Percentiles rank a stretch among this genome's conserved stretches.
These are phyloP conservation scores for Blastobotrys indianensis DNA, from an alignment of 1,139 yeast genomes.

Conservation along the genomic window DNA sequence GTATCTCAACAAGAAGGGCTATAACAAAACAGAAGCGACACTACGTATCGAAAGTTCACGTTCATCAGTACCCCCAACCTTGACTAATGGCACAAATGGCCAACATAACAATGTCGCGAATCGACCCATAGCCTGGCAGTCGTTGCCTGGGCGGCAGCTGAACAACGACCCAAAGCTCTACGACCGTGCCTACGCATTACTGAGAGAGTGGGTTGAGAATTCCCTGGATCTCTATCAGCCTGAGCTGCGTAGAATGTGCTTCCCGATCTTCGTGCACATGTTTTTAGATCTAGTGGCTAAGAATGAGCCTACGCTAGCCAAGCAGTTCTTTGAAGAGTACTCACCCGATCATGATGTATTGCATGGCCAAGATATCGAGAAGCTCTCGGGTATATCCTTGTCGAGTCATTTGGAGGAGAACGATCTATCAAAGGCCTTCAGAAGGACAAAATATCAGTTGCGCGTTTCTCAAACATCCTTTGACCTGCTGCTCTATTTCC, in stretches of 20 bases:
- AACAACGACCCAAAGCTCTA: conserved; percentile 52
- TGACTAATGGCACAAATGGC: conserved; percentile 12
- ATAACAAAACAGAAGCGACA: conserved; percentile 90
- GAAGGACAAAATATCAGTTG: conserved; percentile 66
- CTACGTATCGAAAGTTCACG: conserved; percentile 82
- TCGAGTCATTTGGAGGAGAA: conserved; percentile 81
- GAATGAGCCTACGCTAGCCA: conserved; percentile 55
- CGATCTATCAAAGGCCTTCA: conserved; percentile 70
- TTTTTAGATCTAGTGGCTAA: conserved; percentile 72
- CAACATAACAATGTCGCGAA: conserved; percentile 13
- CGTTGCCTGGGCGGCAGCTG: not conserved
- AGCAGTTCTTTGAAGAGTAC: conserved; percentile 69
- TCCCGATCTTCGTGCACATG: conserved; percentile 87
- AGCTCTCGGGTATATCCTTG: conserved; percentile 65
- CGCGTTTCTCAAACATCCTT: conserved; percentile 79
- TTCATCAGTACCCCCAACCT: conserved; percentile 49
- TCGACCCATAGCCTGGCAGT: conserved; percentile 11
- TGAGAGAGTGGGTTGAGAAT: conserved; percentile 85
- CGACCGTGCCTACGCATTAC: conserved; percentile 68
- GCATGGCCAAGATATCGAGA: conserved; percentile 73
- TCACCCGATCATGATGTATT: conserved; percentile 65
- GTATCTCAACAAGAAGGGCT: conserved; percentile 88
- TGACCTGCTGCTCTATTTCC: conserved; percentile 73
- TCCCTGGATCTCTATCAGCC: conserved; percentile 90
- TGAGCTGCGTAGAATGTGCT: conserved; percentile 74